phyloP scores from a whole-genome alignment of 2,329 filamentous ascomycete genomes.

The Zymoseptoria ardabiliae region DNA sequence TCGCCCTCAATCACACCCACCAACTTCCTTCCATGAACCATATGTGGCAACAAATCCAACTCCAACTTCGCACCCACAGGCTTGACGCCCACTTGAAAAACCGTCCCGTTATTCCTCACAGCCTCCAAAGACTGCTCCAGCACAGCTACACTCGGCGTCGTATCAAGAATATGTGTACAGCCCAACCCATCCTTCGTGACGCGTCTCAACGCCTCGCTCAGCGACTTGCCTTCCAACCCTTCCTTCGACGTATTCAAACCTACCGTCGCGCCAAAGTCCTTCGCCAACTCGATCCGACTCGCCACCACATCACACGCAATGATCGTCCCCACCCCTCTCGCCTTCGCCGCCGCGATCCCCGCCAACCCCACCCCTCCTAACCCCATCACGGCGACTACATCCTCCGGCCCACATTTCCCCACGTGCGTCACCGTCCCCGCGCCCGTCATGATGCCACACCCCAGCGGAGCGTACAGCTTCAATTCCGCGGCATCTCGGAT shows the following conservation, averaged over 20 bases:
- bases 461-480: conserved; percentile 33
- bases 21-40: conserved; percentile 39
- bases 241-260: conserved; percentile 10
- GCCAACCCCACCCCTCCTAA: conserved; percentile 37
- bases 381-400: conserved; percentile 33
- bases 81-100: conserved; percentile 43
- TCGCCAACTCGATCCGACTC: conserved; percentile 37
- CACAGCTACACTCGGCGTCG: conserved; percentile 36
- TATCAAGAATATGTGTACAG: conserved; percentile 40
- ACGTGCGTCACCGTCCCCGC: conserved; percentile 37
- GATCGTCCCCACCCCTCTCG: conserved; percentile 28
- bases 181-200: conserved; percentile 27
- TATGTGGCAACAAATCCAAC: conserved; percentile 33
- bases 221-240: conserved; percentile 4
- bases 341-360: conserved; percentile 35
- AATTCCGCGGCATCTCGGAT: conserved; percentile 22
- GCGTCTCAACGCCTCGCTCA: conserved; percentile 10
- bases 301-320: conserved; percentile 43
- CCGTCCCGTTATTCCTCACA: conserved; percentile 38
- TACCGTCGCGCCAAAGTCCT: conserved; percentile 38
- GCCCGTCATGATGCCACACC: conserved; percentile 41
- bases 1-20: conserved; percentile 42
- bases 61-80: conserved; percentile 33
- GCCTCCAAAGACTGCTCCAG: conserved; percentile 34
- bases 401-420: conserved; percentile 20